These are phyloP conservation scores for Plenodomus lindquistii DNA, from an alignment of 2,329 filamentous ascomycete genomes.

Conservation along the genomic window DNA sequence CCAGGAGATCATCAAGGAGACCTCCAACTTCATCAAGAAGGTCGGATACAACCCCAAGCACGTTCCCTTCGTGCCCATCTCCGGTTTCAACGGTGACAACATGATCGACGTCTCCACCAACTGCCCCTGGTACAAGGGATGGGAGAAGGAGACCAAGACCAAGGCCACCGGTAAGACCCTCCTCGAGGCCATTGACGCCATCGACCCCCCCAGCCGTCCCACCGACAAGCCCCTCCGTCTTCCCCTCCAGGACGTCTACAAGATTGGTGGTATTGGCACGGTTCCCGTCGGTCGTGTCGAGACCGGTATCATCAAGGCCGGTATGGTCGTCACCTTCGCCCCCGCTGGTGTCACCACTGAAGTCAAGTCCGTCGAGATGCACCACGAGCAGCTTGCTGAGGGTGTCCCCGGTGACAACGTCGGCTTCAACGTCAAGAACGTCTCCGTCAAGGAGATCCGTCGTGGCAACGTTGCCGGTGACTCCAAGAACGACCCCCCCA, in stretches of 20 bases:
- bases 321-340: slow-evolving; percentile 97
- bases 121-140: slow-evolving; percentile 99
- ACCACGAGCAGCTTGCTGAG: slow-evolving; percentile 97
- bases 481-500: slow-evolving; percentile 99
- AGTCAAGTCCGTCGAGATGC: slow-evolving; percentile 99
- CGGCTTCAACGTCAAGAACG: slow-evolving; percentile 99
- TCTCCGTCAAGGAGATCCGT: slow-evolving; percentile 99
- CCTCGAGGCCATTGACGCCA: slow-evolving; percentile 96
- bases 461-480: slow-evolving; percentile 99
- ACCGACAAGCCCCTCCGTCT: slow-evolving; percentile 99
- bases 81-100: slow-evolving; percentile 99
- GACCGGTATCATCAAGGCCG: slow-evolving; percentile 87
- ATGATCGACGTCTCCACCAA: slow-evolving; percentile 90
- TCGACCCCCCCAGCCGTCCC: slow-evolving; percentile 89
- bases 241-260: slow-evolving; percentile 99
- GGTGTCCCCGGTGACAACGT: slow-evolving; percentile 99
- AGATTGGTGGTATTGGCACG: slow-evolving; percentile 99
- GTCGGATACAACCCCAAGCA: slow-evolving; percentile 99
- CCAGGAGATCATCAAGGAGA: slow-evolving; percentile 99
- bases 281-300: slow-evolving; percentile 99
- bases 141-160: slow-evolving; percentile 97
- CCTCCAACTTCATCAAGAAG: slow-evolving; percentile 99
- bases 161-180: slow-evolving; percentile 95
- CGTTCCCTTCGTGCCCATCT: slow-evolving; percentile 99
- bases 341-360: slow-evolving; percentile 99